phyloP scores from a whole-genome alignment of 2,329 filamentous ascomycete genomes.

The Beauveria australis region DNA sequence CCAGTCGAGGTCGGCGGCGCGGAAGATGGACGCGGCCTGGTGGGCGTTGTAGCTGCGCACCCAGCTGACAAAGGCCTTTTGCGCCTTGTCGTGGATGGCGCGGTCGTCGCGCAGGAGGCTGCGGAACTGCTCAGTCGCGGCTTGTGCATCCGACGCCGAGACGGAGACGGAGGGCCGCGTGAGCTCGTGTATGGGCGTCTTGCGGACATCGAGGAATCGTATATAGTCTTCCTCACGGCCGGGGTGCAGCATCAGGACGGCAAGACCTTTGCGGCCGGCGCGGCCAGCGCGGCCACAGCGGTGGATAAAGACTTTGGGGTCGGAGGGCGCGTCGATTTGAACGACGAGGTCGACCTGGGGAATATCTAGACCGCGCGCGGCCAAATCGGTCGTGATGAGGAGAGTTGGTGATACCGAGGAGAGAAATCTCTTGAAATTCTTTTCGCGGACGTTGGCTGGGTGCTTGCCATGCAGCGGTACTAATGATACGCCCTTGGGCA shows the following conservation, averaged over 20 bases:
- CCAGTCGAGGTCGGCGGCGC: conserved; percentile 77
- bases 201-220: conserved; percentile 74
- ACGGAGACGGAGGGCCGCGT: conserved; percentile 46
- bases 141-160: conserved; percentile 52
- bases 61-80: conserved; percentile 90
- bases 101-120: conserved; percentile 43
- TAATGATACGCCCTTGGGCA: conserved; percentile 60
- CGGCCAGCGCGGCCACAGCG: conserved; percentile 83
- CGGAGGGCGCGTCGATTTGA: conserved; percentile 73
- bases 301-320: conserved; percentile 93
- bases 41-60: conserved; percentile 87
- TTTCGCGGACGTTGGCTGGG: conserved; percentile 75
- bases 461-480: conserved; percentile 90
- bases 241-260: conserved; percentile 76
- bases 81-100: conserved; percentile 73
- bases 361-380: conserved; percentile 84
- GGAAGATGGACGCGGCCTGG: conserved; percentile 85
- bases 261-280: conserved; percentile 78
- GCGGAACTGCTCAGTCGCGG: conserved; percentile 53
- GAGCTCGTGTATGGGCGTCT: conserved; percentile 69
- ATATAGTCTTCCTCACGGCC: conserved; percentile 87
- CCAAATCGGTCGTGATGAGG: conserved; percentile 86
- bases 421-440: conserved; percentile 77
- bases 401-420: conserved; percentile 68
- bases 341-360: conserved; percentile 86